phyloP scores from a whole-genome alignment of 1,284 basidiomycete species.

The Marasmius fiardii region DNA sequence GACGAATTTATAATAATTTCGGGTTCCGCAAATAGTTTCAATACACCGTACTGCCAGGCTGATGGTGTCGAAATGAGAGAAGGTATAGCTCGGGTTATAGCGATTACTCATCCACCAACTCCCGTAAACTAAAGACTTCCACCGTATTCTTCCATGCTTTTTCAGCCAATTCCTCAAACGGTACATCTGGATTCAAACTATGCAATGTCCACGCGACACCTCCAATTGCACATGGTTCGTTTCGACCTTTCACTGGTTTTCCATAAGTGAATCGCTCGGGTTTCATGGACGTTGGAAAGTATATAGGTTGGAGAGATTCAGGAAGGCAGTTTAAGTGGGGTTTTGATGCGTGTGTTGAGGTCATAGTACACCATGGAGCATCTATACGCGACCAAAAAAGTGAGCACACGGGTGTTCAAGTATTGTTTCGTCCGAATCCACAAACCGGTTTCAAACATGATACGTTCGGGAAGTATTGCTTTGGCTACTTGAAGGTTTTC shows the following conservation, averaged over 20 bases:
- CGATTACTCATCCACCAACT: conserved; percentile 19
- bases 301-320: conserved; percentile 41
- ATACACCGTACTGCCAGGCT: too few relatives aligned
- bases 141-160: conserved; percentile 68
- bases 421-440: conserved; percentile 1
- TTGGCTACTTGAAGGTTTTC: conserved; percentile 66
- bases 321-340: conserved; percentile 54
- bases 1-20: too few relatives aligned
- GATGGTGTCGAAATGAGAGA: too few relatives aligned
- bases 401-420: not conserved
- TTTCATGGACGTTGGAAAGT: conserved; percentile 55
- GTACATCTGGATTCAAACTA: conserved; percentile 43
- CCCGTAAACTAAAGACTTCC: conserved; percentile 54
- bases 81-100: not conserved
- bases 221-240: conserved; percentile 76
- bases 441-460: conserved; percentile 82
- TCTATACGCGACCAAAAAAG: conserved; percentile 40
- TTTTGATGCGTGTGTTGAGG: conserved; percentile 73
- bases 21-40: too few relatives aligned
- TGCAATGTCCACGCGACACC: conserved; percentile 79
- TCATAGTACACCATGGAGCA: conserved; percentile 83
- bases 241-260: conserved; percentile 76
- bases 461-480: conserved; percentile 56
- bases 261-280: conserved; percentile 67
- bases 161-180: conserved; percentile 59